Evolutionary conservation across 2,329 filamentous ascomycete genomes (phyloP), one percentile per base, ranked within the genome.

Genomic region (Fusarium caatingaense): DNA sequence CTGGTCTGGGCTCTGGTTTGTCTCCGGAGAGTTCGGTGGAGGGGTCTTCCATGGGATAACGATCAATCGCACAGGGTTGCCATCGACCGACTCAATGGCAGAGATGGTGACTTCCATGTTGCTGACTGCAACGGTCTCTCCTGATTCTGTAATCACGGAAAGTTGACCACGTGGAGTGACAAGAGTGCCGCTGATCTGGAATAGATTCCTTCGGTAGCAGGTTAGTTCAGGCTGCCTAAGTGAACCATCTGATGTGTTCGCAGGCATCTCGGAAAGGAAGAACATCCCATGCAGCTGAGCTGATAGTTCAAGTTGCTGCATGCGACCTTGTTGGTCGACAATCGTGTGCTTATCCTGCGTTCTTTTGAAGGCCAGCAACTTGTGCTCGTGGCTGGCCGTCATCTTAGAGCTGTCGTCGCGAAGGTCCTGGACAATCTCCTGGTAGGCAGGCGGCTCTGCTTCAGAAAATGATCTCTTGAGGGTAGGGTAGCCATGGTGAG

Each of bases 41-140:
- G 94, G 94, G 3, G 94, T 98, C 84, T 98, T 98, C 95, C 95
- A 98, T 2, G 95, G 95, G 64, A 98, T 97, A 10, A 96, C 96
- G 68, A 98, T 98, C 67, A 98, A 90, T 74, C 97, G 95, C 45
- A 98, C 93, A 0, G 92, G 84, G 74, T 97, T 95, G 34, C 93
- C 93, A 78, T 98, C 95, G 18, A 97, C 94, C 3, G 95, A 98
- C 79, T 98, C 95, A 50, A 94, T 97, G 11, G 95, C 95, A 8
- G 93, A 97, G 48, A 98, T 93, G 56, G 91, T 90, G 56, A 98
- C 89, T 78, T 98, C 94, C 79, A 95, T 92, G 68, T 86, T 92
- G 68, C 89, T 88, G 50, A 98, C 93, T 3, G 92, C 91, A 42
- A 97, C 90, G 46, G 92, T 91, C 78, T 97, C 93, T 46, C 93